Evolutionary conservation across 192 early-diverging fungal species (phyloP).

Genomic region (Backusella mclennaniae): DNA sequence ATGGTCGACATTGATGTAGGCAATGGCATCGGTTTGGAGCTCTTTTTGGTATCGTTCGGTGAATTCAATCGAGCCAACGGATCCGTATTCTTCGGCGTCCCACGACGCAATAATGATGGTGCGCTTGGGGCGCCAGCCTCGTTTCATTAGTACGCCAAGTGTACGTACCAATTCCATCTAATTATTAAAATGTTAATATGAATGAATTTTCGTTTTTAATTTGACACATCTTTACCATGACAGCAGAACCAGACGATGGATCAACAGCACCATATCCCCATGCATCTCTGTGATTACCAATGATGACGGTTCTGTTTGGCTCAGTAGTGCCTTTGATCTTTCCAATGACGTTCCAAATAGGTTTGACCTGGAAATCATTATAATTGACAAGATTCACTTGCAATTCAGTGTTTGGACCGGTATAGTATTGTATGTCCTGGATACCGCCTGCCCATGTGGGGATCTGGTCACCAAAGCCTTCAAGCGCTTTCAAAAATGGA

Average conservation of each 20-base stretch:
- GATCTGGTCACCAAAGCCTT: slow-evolving; percentile 41
- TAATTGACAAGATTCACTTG: slow-evolving; percentile 50
- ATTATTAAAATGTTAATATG: neutral
- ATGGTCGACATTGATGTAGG: slow-evolving; percentile 59
- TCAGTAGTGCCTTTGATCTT: slow-evolving; percentile 52
- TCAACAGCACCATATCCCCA: slow-evolving; percentile 66
- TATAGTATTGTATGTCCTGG: slow-evolving; percentile 48
- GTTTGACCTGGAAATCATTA: slow-evolving; percentile 41
- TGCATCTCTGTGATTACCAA: slow-evolving; percentile 67
- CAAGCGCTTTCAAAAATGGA: slow-evolving; percentile 52
- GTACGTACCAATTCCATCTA: slow-evolving; percentile 50
- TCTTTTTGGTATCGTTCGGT: slow-evolving; percentile 56
- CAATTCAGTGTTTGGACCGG: slow-evolving; percentile 46
- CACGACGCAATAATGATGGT: slow-evolving; percentile 60
- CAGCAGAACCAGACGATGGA: slow-evolving; percentile 58
- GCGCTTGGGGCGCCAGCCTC: slow-evolving; percentile 61
- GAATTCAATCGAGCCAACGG: slow-evolving; percentile 65
- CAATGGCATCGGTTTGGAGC: slow-evolving; percentile 47
- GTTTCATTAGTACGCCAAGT: slow-evolving; percentile 48
- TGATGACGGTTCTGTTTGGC: slow-evolving; percentile 46
- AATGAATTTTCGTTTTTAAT: neutral
- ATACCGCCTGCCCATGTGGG: slow-evolving; percentile 54
- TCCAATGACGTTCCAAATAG: slow-evolving; percentile 64
- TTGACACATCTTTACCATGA: slow-evolving; percentile 28
- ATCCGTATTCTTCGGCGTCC: slow-evolving; percentile 68